phyloP scores from a whole-genome alignment of 2,329 filamentous ascomycete species.

The Coniochaeta ligniaria region DNA sequence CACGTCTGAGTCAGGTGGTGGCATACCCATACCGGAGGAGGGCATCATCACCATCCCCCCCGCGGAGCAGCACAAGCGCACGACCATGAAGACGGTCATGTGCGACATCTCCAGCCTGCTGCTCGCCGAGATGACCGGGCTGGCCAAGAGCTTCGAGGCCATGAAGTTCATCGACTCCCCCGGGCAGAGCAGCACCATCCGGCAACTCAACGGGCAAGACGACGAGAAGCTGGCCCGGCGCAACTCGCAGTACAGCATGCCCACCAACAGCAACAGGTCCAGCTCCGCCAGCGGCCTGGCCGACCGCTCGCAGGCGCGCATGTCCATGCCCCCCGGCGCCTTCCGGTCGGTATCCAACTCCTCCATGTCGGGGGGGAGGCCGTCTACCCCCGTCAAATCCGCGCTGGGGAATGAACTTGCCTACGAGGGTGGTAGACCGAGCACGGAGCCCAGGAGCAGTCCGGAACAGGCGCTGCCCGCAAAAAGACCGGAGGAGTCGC shows the following conservation, averaged over 20 bases:
- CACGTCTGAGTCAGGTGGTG: constrained; percentile 32
- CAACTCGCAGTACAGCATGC: constrained; percentile 47
- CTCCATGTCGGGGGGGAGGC: constrained; percentile 41
- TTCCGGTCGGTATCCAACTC: constrained; percentile 39
- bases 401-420: constrained; percentile 21
- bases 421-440: constrained; percentile 35
- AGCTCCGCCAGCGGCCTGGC: constrained; percentile 42
- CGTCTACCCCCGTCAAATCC: not conserved
- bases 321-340: constrained; percentile 73
- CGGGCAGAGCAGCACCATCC: constrained; percentile 37
- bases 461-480: no score
- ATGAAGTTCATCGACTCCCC: constrained; percentile 74
- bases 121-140: constrained; percentile 66
- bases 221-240: constrained; percentile 37
- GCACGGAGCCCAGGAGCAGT: constrained; percentile 31
- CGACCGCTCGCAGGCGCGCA: constrained; percentile 59
- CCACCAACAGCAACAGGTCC: constrained; percentile 39
- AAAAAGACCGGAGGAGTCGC: constrained; percentile 36
- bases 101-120: constrained; percentile 70
- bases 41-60: constrained; percentile 67
- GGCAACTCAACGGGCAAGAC: constrained; percentile 31
- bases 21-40: constrained; percentile 54
- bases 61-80: constrained; percentile 59
- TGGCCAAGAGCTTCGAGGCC: constrained; percentile 66
- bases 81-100: constrained; percentile 75